Percentiles rank a stretch among this genome's conserved stretches.
These are phyloP conservation scores for Apiospora marii DNA, from an alignment of 2,329 filamentous ascomycete species.

Conservation along the genomic window DNA sequence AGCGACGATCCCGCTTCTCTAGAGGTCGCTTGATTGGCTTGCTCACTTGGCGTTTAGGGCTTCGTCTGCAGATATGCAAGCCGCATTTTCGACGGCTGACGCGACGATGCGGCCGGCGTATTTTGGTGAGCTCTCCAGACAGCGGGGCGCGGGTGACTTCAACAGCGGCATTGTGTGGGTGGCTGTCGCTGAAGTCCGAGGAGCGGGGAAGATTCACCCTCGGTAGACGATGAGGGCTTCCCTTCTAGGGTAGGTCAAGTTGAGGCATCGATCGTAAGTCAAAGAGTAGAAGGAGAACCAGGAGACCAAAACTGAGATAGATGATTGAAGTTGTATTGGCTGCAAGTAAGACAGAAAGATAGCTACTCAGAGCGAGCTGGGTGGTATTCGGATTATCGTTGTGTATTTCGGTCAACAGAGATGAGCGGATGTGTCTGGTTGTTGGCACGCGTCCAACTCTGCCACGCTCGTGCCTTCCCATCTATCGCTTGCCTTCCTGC, in stretches of 20 bases:
- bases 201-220: slow-evolving; percentile 42
- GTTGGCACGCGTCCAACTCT: background rate
- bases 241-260: slow-evolving; percentile 54
- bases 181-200: slow-evolving; percentile 32
- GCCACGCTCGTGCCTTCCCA: background rate
- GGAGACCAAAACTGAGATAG: slow-evolving; percentile 34
- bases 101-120: slow-evolving; percentile 47
- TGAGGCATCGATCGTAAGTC: slow-evolving; percentile 52
- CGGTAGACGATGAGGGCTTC: slow-evolving; percentile 49
- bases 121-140: slow-evolving; percentile 40
- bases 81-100: slow-evolving; percentile 44
- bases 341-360: background rate
- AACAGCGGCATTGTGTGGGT: slow-evolving; percentile 41
- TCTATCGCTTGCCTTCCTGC: background rate
- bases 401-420: background rate
- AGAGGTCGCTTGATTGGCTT: background rate
- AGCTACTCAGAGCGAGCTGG: background rate
- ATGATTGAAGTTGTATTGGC: slow-evolving; percentile 39
- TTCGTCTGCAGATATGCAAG: slow-evolving; percentile 45
- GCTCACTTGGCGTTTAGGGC: slow-evolving; percentile 32
- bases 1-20: slow-evolving; percentile 23
- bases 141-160: slow-evolving; percentile 43
- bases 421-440: background rate
- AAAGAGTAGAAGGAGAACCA: slow-evolving; percentile 42
- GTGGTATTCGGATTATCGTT: background rate